Base-by-base conservation (phyloP, 1,139 yeast genomes). In the Nematodospora anomalae region DNA sequence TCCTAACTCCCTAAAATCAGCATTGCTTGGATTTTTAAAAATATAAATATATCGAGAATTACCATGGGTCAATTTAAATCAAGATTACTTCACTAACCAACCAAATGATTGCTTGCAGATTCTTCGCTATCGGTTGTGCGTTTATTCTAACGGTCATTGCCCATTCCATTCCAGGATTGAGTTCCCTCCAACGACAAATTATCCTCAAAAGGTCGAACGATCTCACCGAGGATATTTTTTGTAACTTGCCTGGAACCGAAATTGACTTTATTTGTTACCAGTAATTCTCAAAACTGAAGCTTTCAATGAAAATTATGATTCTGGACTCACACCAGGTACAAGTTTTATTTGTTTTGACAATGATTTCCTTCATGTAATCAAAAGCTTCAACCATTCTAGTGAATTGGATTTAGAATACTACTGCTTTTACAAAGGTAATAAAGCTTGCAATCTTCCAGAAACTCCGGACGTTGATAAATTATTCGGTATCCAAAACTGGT, bases 341-440 rank as follows among this genome's bases (percentile, higher is more conserved):
- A 56, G 63, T 29, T 51, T 68, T 30, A 58, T 60, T 43, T 62
- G 67, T 41, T 64, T 49, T 35, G 72, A 67, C 47, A 67, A 65
- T 40, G 74, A 67, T 37, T 67, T 64, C 45, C 49, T 64, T 35
- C 64, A 64, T 35, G 57, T 67, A 58, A 46, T 68, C 42, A 53
- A 55, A 37, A 46, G 55, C 34, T 62, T 68, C 52, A 66, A 67
- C 43, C 41, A 53, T 22, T 62, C 71, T 3, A 64, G 64, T 30
- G 67, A 65, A 7, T 52, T 61, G 16, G 68, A 64, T 38, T 50
- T 63, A 43, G 59, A 57, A 22, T 62, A 61, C 40, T 64, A 60
- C 44, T 64, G 70, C 42, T 55, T 51, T 45, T 62, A 36, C 47
- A 61, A 62, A 44, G 32, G 42, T 9, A 14, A 15, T 3, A 34